A percentile compares a stretch with the other conserved stretches of the same genome.
phyloP scores from a whole-genome alignment of 306 rosid species.

The Bauhinia variegata region DNA sequence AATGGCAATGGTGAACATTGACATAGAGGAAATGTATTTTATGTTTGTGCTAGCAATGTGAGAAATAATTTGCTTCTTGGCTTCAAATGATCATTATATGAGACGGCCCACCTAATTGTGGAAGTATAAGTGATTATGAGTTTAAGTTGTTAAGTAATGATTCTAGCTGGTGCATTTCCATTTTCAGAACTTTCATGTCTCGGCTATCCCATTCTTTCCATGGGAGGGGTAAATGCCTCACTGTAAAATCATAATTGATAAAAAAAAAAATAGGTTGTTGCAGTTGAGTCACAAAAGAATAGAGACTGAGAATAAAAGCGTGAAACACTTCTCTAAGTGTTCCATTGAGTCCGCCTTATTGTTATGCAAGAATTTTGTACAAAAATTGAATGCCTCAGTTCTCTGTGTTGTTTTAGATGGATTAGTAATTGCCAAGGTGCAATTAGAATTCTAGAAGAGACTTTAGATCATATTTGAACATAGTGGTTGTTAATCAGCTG shows the following conservation, averaged over 20 bases:
- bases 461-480: not conserved
- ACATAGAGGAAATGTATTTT: not conserved
- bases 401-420: not conserved
- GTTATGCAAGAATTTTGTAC: not conserved
- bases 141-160: not conserved
- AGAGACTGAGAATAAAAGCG: not conserved
- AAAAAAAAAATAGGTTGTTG: not conserved
- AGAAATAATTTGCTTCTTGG: not conserved
- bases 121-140: not conserved
- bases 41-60: not conserved
- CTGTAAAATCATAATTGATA: slow-evolving; percentile 1
- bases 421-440: not conserved
- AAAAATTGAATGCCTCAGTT: not conserved
- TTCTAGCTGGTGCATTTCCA: no score
- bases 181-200: not conserved
- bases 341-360: not conserved
- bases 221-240: not conserved
- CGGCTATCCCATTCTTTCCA: not conserved
- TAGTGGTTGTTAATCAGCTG: slow-evolving; percentile 35
- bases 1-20: not conserved
- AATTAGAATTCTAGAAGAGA: not conserved
- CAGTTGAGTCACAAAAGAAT: not conserved
- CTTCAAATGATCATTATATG: not conserved
- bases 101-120: not conserved
- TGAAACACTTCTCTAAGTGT: not conserved